Base-by-base conservation (phyloP, 2,329 filamentous ascomycete genomes). In the Penicillium hordei region DNA sequence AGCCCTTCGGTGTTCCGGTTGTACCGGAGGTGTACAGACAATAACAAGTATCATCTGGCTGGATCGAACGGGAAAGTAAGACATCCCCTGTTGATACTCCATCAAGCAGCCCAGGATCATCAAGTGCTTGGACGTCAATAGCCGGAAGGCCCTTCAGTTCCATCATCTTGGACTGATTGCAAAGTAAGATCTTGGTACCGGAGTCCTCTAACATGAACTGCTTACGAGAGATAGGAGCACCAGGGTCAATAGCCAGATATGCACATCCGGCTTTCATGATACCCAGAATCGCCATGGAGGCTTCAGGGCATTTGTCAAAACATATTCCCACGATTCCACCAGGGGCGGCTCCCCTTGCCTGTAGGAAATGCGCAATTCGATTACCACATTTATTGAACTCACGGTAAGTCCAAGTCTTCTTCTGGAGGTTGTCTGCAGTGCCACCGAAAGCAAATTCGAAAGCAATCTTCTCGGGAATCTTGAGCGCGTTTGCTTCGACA, bases 21-120 rank as follows among this genome's bases (percentile, higher is more conserved):
- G 91, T 95, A 4, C 91, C 91, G 4, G 89, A 93, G 0, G 91
- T 96, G 72, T 95, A 96, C 1, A 96, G 80, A 58, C 90, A 93
- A 70, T 95, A 96, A 65, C 88, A 91, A 0, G 86, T 85, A 62
- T 87, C 83, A 23, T 82, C 77, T 5, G 83, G 73, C 1, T 71
- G 60, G 36, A 79, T 69, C n/a, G 63, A 34, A 15, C 72, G 70
- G n/a, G 58, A 64, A 31, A 78, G 69, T 15, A 58, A 59, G 5
- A 73, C 74, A 19, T 71, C 52, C 76, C 70, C 19, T 54, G 67
- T 10, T 60, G 74, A 58, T 73, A 80, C 15, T 43, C 58, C 60
- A 10, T 72, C 74, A 7, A 79, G 62, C 39, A 72, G 65, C 29
- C 69, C 64, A 15, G 70, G 55, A 53, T 78, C 70, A 61, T 83